Conservation (phyloP, 371 early-diverging fungal genomes). For the Lichtheimia hyalospora region DNA sequence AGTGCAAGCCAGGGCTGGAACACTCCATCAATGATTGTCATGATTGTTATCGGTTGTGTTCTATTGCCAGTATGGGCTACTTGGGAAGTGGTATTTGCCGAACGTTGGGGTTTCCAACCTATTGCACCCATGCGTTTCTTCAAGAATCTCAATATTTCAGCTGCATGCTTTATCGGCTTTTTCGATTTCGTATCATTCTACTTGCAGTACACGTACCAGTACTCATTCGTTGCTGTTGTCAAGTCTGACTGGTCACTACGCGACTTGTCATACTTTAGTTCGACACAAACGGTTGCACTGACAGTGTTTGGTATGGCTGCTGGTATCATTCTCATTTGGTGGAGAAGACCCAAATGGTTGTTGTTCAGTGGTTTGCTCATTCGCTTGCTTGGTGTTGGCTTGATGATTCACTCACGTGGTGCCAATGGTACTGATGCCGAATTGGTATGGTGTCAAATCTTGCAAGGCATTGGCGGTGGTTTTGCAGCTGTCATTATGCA, state of each 20-base stretch:
- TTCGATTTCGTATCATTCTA: slow-evolving; percentile 23
- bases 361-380: slow-evolving; percentile 30
- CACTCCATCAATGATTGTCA: slow-evolving; percentile 20
- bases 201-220: slow-evolving; percentile 19
- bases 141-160: slow-evolving; percentile 18
- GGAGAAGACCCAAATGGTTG: slow-evolving; percentile 13
- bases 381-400: slow-evolving; percentile 39
- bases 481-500: slow-evolving; percentile 31
- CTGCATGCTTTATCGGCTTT: slow-evolving; percentile 16
- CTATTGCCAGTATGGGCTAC: slow-evolving; percentile 11
- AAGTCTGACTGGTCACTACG: slow-evolving; percentile 12
- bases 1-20: slow-evolving; percentile 16
- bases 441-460: slow-evolving; percentile 41
- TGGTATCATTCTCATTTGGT: slow-evolving; percentile 16
- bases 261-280: slow-evolving; percentile 14
- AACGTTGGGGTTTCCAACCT: slow-evolving; percentile 7
- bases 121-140: slow-evolving; percentile 22
- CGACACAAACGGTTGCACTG: slow-evolving; percentile 14
- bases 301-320: slow-evolving; percentile 14
- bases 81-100: slow-evolving; percentile 17
- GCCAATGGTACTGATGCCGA: slow-evolving; percentile 35
- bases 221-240: slow-evolving; percentile 16
- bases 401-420: slow-evolving; percentile 49
- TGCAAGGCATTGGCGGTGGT: slow-evolving; percentile 47
- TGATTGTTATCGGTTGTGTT: slow-evolving; percentile 16